Conservation (phyloP, 805 yeast genomes). For the Cyberlindnera maritima region DNA sequence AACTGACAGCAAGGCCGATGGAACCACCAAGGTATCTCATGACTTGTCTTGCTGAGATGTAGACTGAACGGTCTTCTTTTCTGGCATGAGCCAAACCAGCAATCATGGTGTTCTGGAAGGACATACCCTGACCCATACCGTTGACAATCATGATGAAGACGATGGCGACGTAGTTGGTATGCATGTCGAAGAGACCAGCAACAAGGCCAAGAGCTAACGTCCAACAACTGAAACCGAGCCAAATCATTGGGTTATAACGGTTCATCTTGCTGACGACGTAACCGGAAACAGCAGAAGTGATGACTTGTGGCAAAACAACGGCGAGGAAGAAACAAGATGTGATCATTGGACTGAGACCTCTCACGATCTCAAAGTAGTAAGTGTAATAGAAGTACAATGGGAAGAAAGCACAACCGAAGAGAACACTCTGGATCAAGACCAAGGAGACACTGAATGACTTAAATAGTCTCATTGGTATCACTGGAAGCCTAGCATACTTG, state of each 20-base stretch:
- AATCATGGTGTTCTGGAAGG: slow-evolving; percentile 20
- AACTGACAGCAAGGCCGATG: slow-evolving; percentile 47
- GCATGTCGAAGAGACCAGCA: slow-evolving; percentile 10
- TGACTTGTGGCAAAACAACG: slow-evolving; percentile 17
- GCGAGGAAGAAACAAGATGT: slow-evolving; percentile 21
- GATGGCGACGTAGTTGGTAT: slow-evolving; percentile 31
- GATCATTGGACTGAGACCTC: slow-evolving; percentile 15
- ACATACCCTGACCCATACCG: slow-evolving; percentile 37
- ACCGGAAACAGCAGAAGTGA: slow-evolving; percentile 16
- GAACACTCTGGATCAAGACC: slow-evolving; percentile 37
- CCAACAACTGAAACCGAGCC: slow-evolving; percentile 22
- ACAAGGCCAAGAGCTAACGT: slow-evolving; percentile 10
- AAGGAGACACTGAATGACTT: slow-evolving; percentile 34
- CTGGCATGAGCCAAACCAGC: slow-evolving; percentile 45
- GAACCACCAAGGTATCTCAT: slow-evolving; percentile 62
- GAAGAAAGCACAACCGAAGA: slow-evolving; percentile 49
- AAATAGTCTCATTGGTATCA: slow-evolving; percentile 50
- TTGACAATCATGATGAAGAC: slow-evolving; percentile 34
- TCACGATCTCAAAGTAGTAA: slow-evolving; percentile 32
- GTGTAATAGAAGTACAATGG: slow-evolving; percentile 48
- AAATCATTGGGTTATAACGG: slow-evolving; percentile 18
- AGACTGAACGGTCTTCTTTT: slow-evolving; percentile 54
- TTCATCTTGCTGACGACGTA: slow-evolving; percentile 12
- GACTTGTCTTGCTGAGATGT: slow-evolving; percentile 55
- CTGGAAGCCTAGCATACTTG: slow-evolving; percentile 45